phyloP scores from a whole-genome alignment of 2,329 filamentous ascomycete genomes.

The Teratosphaeria destructans region DNA sequence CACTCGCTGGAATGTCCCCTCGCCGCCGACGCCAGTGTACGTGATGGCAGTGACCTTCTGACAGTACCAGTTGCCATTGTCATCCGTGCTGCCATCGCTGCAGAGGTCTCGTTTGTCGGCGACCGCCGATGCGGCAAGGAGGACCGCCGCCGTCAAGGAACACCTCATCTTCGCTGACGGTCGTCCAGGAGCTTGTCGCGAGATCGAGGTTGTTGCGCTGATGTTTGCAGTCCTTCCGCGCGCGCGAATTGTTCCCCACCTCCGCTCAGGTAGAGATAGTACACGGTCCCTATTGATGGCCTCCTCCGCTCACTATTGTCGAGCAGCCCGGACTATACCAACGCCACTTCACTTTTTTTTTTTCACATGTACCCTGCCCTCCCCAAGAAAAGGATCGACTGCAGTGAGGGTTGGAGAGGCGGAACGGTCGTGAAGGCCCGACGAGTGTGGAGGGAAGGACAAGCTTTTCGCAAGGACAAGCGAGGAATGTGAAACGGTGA shows the following conservation, averaged over 20 bases:
- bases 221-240: background rate
- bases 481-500: background rate
- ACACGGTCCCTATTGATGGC: background rate
- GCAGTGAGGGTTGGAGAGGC: background rate
- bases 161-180: slow-evolving; percentile 18
- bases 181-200: background rate
- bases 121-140: slow-evolving; percentile 19
- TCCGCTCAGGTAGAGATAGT: background rate
- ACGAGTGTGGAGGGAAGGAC: background rate
- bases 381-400: background rate
- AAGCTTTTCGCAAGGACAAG: background rate
- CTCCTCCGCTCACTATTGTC: background rate
- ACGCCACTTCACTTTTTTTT: background rate
- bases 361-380: background rate
- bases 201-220: background rate
- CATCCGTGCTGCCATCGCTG: slow-evolving; percentile 20
- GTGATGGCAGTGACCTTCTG: slow-evolving; percentile 54
- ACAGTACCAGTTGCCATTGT: slow-evolving; percentile 55
- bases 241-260: too few relatives aligned
- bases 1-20: slow-evolving; percentile 51
- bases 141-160: slow-evolving; percentile 20
- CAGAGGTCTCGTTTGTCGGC: slow-evolving; percentile 19
- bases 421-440: background rate
- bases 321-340: background rate
- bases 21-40: slow-evolving; percentile 45